Percentiles rank a stretch among this genome's conserved stretches.
These are phyloP conservation scores for Suillus placidus DNA, from an alignment of 768 basidiomycete genomes.

Conservation along the genomic window DNA sequence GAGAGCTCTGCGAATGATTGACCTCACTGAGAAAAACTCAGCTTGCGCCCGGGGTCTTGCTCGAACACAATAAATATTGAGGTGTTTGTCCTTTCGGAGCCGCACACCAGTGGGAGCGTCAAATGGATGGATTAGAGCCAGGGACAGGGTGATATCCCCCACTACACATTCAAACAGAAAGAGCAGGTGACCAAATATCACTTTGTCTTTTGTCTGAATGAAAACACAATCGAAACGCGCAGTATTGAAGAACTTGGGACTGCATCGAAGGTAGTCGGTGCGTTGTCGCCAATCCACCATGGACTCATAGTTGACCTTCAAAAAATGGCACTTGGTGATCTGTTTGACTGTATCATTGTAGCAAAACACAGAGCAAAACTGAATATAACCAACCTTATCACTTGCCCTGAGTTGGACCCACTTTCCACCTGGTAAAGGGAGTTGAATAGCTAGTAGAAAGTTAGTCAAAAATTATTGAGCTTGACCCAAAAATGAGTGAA, in stretches of 20 bases:
- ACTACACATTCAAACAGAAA: slow-evolving; percentile 23
- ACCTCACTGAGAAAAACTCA: too few relatives aligned
- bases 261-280: slow-evolving; percentile 32
- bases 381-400: neutral
- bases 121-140: slow-evolving; percentile 3
- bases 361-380: neutral
- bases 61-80: too few relatives aligned
- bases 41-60: slow-evolving; percentile 1
- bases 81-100: too few relatives aligned
- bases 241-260: slow-evolving; percentile 29
- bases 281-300: slow-evolving; percentile 30
- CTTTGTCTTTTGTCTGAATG: slow-evolving; percentile 17
- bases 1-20: too few relatives aligned
- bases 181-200: slow-evolving; percentile 22
- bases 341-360: slow-evolving; percentile 6
- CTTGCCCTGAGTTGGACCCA: too few relatives aligned
- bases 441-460: too few relatives aligned
- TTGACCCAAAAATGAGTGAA: too few relatives aligned
- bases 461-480: too few relatives aligned
- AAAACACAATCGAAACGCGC: slow-evolving; percentile 35
- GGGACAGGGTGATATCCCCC: neutral
- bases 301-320: slow-evolving; percentile 33
- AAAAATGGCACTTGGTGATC: slow-evolving; percentile 28
- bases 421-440: too few relatives aligned
- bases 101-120: too few relatives aligned